Evolutionary conservation across 305 asterid species (phyloP), one percentile per base, ranked within the genome.

Genomic region (Striga hermonthica): DNA sequence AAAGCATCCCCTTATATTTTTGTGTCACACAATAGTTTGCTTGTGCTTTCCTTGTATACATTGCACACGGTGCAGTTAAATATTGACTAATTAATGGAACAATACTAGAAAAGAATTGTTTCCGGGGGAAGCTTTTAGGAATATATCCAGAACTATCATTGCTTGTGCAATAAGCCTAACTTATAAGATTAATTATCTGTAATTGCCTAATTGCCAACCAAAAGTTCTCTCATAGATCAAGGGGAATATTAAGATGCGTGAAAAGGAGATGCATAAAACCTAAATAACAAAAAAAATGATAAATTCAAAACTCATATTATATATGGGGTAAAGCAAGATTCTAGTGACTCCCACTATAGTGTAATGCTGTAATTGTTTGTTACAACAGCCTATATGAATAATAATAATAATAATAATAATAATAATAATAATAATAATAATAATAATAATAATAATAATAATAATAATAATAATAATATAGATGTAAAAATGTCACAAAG

Each of bases 231-330:
- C 31, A 22, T 62, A 49, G 52, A 68, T 64, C 54, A 58, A 59
- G 66, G 66, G 80, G 72, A 76, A 68, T 68, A 68, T 52, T 67
- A 76, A 60, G 69, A 59, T 66, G 62, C 0, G 67, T 44, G 37
- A 52, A 59, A 44, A 75, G 47, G 44, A 52, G 74, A 75, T 49
- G 53, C 10, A 36, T 41, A 63, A 5, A 36, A 16, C 40, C 36
- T 7, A 22, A 38, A 41, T 7, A 43, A 43, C 3, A 43, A 43
- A 3, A 3, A 43, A 6, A 22, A 22, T 22, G 31, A 22, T 22
- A 2, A 22, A 22, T 41, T 8, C 47, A 6, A 41, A 6, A 41
- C 47, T 6, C 47, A 41, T 41, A 41, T 41, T 41, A 41, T 5
- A 22, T 22, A 39, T 1, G 44, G 44, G 1, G 1, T 11, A 45